These are phyloP conservation scores for Ephemerocybe angulata DNA, from an alignment of 768 basidiomycete genomes.

Conservation along the genomic window DNA sequence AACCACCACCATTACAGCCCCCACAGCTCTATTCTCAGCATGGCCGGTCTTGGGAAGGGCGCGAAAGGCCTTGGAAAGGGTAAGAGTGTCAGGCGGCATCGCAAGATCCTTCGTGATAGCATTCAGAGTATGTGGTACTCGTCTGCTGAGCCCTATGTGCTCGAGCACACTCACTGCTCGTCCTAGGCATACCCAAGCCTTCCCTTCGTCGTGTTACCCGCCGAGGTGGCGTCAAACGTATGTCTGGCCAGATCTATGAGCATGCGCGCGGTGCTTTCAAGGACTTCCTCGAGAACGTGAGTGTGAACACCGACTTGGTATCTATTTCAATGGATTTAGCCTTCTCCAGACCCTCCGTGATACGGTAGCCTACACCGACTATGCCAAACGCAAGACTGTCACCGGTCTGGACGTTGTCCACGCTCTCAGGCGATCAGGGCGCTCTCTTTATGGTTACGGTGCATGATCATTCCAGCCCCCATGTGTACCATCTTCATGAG, in stretches of 20 bases:
- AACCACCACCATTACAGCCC: too few relatives aligned
- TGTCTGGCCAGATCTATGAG: constrained; percentile 72
- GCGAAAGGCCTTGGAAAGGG: too few relatives aligned
- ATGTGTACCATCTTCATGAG: constrained; percentile 21
- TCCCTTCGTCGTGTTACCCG: constrained; percentile 80
- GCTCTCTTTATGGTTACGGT: constrained; percentile 92
- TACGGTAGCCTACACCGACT: constrained; percentile 97
- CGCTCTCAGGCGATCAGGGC: constrained; percentile 79
- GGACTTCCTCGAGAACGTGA: constrained; percentile 31
- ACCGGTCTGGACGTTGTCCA: constrained; percentile 94
- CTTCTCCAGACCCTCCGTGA: constrained; percentile 77
- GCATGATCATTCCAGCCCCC: constrained; percentile 48
- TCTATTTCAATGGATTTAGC: too few relatives aligned
- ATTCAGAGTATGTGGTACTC: too few relatives aligned
- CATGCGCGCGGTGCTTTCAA: constrained; percentile 81
- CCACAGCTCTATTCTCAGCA: too few relatives aligned
- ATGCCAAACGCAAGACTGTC: constrained; percentile 93
- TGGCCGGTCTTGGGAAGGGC: too few relatives aligned
- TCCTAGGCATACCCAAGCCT: too few relatives aligned
- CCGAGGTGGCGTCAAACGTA: constrained; percentile 82
- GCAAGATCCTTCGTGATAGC: too few relatives aligned
- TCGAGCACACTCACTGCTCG: too few relatives aligned
- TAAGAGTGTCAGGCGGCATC: too few relatives aligned
- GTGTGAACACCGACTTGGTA: too few relatives aligned
- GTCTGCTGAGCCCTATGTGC: too few relatives aligned